A percentile compares a stretch with the other conserved stretches of the same genome.
phyloP scores from a whole-genome alignment of 768 basidiomycete species.

The Suillus sp. region DNA sequence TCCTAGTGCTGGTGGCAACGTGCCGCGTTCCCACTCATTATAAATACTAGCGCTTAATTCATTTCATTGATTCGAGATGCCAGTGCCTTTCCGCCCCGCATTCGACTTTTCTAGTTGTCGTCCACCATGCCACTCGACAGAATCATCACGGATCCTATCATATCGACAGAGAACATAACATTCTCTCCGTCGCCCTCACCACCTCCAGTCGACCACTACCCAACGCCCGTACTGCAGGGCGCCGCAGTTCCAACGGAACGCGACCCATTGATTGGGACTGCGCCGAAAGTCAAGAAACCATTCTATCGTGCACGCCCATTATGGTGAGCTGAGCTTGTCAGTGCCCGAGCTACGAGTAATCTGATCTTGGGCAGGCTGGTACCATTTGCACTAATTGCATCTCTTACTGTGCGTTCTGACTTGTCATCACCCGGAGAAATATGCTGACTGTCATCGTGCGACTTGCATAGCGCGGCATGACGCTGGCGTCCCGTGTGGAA shows the following conservation, averaged over 20 bases:
- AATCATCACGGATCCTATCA: constrained; percentile 36
- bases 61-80: background rate
- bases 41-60: constrained; percentile 5
- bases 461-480: constrained; percentile 67
- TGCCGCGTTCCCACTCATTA: constrained; percentile 3
- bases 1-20: background rate
- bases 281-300: constrained; percentile 39
- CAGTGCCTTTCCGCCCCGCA: constrained; percentile 15
- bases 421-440: constrained; percentile 5
- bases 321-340: constrained; percentile 35
- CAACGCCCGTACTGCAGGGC: constrained; percentile 10
- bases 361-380: constrained; percentile 53
- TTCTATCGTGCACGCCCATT: constrained; percentile 53
- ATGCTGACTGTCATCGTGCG: constrained; percentile 14
- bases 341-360: background rate
- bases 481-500: constrained; percentile 75
- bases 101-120: constrained; percentile 5
- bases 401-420: constrained; percentile 58
- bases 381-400: constrained; percentile 65
- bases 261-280: constrained; percentile 33
- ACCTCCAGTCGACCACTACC: constrained; percentile 24
- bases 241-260: constrained; percentile 32
- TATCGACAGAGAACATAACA: constrained; percentile 34
- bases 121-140: constrained; percentile 31
- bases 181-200: constrained; percentile 28